These are phyloP conservation scores for Colletotrichum chlorophyti DNA, from an alignment of 2,329 filamentous ascomycete species.

Conservation along the genomic window DNA sequence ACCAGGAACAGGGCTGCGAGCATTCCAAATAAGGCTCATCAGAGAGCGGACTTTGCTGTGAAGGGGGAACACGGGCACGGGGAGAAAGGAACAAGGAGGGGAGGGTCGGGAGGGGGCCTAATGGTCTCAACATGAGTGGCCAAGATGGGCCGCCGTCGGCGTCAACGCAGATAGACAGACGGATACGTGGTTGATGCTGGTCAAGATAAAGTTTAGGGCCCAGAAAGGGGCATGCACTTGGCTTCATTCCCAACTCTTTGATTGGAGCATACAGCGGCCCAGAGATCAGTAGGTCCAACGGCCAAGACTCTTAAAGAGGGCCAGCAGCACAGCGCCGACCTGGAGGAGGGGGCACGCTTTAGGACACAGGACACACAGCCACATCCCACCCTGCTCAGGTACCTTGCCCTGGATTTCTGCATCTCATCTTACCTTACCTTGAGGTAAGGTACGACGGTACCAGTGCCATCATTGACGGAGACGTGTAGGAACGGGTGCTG, in stretches of 20 bases:
- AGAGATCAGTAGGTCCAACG: slow-evolving; percentile 2
- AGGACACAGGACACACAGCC: slow-evolving; percentile 16
- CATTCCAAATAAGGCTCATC: background rate
- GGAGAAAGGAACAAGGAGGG: background rate
- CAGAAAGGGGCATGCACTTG: slow-evolving; percentile 4
- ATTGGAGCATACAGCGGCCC: background rate
- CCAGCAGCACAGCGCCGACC: too few species aligned
- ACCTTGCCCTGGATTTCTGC: too few species aligned
- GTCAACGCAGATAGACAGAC: background rate
- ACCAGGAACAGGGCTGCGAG: slow-evolving; percentile 6
- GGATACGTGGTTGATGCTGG: slow-evolving; percentile 20
- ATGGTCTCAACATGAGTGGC: background rate
- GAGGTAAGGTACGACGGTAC: too few species aligned
- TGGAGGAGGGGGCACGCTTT: background rate
- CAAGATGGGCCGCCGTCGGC: background rate
- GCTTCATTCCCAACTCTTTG: background rate
- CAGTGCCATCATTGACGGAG: too few species aligned
- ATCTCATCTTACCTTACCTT: too few species aligned
- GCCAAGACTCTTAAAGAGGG: slow-evolving; percentile 2
- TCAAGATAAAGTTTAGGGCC: slow-evolving; percentile 15
- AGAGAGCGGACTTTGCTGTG: background rate
- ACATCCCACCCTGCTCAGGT: too few species aligned
- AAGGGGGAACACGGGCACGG: too few species aligned
- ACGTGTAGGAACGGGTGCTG: too few species aligned
- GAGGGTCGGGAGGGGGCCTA: background rate